These are phyloP conservation scores for Candida pseudofarinosa DNA, from an alignment of 805 yeast species.

Conservation along the genomic window DNA sequence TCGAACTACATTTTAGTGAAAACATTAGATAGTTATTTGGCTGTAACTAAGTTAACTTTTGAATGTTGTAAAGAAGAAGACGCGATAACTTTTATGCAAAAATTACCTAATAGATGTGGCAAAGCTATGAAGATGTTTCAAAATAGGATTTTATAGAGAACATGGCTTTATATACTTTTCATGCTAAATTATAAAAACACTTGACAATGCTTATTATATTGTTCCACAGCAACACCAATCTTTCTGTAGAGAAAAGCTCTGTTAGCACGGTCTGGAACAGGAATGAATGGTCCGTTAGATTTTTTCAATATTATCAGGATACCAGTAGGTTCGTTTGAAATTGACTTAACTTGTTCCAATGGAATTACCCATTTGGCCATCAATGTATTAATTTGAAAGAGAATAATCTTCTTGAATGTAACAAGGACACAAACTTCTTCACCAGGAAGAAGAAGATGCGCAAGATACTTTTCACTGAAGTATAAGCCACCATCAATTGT, in stretches of 20 bases:
- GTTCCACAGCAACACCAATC: constrained; percentile 77
- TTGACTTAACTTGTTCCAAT: constrained; percentile 62
- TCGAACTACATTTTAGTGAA: constrained; percentile 30
- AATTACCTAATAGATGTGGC: constrained; percentile 47
- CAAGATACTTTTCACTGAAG: constrained; percentile 70
- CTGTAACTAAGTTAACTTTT: constrained; percentile 40
- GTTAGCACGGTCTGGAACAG: constrained; percentile 64
- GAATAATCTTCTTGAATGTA: constrained; percentile 64
- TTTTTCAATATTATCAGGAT: constrained; percentile 60
- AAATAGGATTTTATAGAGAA: background rate
- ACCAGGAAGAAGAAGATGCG: constrained; percentile 81
- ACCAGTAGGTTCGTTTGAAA: constrained; percentile 77
- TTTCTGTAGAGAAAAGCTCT: constrained; percentile 63
- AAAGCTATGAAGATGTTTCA: constrained; percentile 13
- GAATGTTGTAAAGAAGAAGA: constrained; percentile 52
- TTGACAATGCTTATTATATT: constrained; percentile 69
- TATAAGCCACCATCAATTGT: constrained; percentile 76
- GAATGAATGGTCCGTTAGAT: constrained; percentile 59
- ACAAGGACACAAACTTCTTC: constrained; percentile 74
- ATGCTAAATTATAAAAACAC: constrained; percentile 27
- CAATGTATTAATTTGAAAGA: constrained; percentile 60
- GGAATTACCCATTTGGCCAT: constrained; percentile 67
- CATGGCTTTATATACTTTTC: background rate
- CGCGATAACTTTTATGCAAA: constrained; percentile 39
- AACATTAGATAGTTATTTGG: constrained; percentile 42